Conservation (phyloP, 257 asterid species). For the Echium plantagineum region DNA sequence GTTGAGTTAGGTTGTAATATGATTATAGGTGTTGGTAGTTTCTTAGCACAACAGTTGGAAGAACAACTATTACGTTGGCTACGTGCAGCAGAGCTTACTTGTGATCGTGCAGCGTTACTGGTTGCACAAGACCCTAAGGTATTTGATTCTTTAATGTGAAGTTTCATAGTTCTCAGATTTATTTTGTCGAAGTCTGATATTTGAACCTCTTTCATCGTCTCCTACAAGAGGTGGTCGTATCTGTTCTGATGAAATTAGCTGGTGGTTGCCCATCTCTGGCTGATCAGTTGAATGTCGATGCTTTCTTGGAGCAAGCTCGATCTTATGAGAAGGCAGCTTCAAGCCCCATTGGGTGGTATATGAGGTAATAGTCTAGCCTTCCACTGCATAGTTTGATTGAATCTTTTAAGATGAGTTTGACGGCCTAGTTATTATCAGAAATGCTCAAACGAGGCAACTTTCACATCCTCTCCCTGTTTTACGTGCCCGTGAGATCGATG, state of each 20-base stretch:
- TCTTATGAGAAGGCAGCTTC: slow-evolving; percentile 89
- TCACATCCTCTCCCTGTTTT: slow-evolving; percentile 94
- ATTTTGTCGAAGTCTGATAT: not conserved
- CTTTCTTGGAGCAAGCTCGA: slow-evolving; percentile 96
- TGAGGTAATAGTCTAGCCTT: slow-evolving; percentile 34
- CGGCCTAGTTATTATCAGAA: slow-evolving; percentile 29
- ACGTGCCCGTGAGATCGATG: slow-evolving; percentile 92
- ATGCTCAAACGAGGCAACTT: slow-evolving; percentile 93
- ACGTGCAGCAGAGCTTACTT: slow-evolving; percentile 94
- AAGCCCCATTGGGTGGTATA: slow-evolving; percentile 93
- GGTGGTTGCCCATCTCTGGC: slow-evolving; percentile 97
- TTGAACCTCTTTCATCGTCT: slow-evolving; percentile 18
- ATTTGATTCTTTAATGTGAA: slow-evolving; percentile 10
- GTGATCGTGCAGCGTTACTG: slow-evolving; percentile 94
- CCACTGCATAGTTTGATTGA: not conserved
- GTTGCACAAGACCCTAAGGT: slow-evolving; percentile 96
- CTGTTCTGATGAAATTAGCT: slow-evolving; percentile 94
- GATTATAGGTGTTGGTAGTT: slow-evolving; percentile 61
- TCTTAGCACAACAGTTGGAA: slow-evolving; percentile 83
- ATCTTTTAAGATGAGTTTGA: not conserved
- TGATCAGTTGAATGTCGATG: slow-evolving; percentile 83
- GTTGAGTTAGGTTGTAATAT: slow-evolving; percentile 12
- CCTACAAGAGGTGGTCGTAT: slow-evolving; percentile 97
- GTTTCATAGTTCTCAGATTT: slow-evolving; percentile 6
- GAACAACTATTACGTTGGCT: slow-evolving; percentile 95